These are phyloP conservation scores for Xylaria curta DNA, from an alignment of 495 filamentous ascomycete species.

Conservation along the genomic window DNA sequence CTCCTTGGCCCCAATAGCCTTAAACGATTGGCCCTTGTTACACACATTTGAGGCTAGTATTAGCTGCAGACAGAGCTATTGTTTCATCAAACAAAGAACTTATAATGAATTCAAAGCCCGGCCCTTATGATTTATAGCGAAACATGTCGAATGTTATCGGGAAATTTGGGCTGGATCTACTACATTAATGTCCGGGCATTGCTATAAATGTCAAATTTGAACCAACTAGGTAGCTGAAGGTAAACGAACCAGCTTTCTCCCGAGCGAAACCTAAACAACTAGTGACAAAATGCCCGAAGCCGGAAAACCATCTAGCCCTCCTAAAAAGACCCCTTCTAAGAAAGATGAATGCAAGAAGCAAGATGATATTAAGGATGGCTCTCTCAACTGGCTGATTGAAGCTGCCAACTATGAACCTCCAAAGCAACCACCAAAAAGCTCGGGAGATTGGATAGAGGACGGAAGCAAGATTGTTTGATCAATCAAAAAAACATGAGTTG, in stretches of 20 bases:
- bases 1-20: too few species aligned
- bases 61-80: background rate
- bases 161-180: background rate
- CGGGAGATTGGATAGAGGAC: conserved; percentile 13
- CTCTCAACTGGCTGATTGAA: background rate
- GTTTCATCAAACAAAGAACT: background rate
- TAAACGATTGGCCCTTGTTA: too few species aligned
- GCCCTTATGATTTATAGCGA: background rate
- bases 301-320: background rate
- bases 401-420: conserved; percentile 7
- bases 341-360: background rate
- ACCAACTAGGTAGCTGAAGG: background rate
- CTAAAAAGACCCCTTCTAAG: background rate
- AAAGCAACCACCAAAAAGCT: background rate
- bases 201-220: background rate
- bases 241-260: too few species aligned
- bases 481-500: background rate
- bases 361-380: background rate
- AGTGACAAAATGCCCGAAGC: background rate
- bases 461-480: background rate
- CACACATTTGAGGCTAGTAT: too few species aligned
- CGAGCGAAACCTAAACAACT: background rate
- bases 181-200: background rate
- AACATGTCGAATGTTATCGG: background rate
- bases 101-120: background rate